A percentile compares a stretch with the other conserved stretches of the same genome.
Evolutionary conservation across 441 rosid genomes (phyloP).

Genomic region (Aleurites moluccanus): DNA sequence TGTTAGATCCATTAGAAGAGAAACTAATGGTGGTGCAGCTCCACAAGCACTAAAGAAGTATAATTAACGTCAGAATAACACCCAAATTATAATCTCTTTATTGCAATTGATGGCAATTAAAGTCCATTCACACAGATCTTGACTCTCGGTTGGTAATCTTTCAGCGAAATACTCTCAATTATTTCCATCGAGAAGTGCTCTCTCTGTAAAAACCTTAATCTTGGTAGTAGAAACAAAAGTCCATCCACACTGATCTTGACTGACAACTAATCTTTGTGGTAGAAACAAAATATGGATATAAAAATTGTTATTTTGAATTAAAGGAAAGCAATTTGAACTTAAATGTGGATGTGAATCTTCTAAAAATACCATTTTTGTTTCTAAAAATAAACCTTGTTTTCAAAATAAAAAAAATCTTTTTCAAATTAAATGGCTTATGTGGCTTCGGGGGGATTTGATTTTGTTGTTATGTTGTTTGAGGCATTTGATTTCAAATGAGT

Average conservation of each 20-base stretch:
- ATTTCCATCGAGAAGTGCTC: slow-evolving; percentile 88
- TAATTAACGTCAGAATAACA: slow-evolving; percentile 73
- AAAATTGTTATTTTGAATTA: slow-evolving; percentile 36
- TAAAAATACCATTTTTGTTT: slow-evolving; percentile 65
- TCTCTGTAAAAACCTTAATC: slow-evolving; percentile 73
- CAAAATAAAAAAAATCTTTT: too few relatives aligned
- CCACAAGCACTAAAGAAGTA: too few relatives aligned
- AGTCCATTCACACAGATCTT: slow-evolving; percentile 82
- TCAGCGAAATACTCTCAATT: slow-evolving; percentile 86
- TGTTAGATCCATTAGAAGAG: slow-evolving; percentile 69
- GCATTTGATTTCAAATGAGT: too few relatives aligned
- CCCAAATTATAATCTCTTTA: slow-evolving; percentile 89
- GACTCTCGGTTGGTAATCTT: slow-evolving; percentile 89
- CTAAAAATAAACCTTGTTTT: too few relatives aligned
- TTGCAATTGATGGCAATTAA: slow-evolving; percentile 55
- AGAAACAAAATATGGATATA: slow-evolving; percentile 33
- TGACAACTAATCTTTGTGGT: slow-evolving; percentile 49
- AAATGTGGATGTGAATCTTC: too few relatives aligned
- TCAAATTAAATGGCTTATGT: too few relatives aligned
- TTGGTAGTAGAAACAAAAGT: too few relatives aligned
- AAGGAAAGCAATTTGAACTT: slow-evolving; percentile 13
- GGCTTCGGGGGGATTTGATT: too few relatives aligned
- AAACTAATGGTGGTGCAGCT: slow-evolving; percentile 79
- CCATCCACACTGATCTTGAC: too few relatives aligned
- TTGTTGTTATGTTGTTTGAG: too few relatives aligned